phyloP scores from a whole-genome alignment of 75 land plant species.

The Gnetum montanum region DNA sequence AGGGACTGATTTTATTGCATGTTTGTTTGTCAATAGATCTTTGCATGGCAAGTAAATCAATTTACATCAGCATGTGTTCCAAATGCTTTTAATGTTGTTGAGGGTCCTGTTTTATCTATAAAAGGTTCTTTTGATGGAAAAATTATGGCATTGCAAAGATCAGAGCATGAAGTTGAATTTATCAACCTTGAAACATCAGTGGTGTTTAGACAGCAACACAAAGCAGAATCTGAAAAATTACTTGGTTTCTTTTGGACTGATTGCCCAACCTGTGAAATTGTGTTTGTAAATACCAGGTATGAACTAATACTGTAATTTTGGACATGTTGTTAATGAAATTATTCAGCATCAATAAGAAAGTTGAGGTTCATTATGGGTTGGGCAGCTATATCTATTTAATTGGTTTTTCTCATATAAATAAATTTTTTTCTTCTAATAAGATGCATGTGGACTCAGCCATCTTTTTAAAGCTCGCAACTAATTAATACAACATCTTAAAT shows the following conservation, averaged over 20 bases:
- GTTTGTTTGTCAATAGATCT: too few relatives aligned
- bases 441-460: too few relatives aligned
- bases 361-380: too few relatives aligned
- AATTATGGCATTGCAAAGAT: slow-evolving; percentile 73
- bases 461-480: too few relatives aligned
- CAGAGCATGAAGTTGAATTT: slow-evolving; percentile 62
- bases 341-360: too few relatives aligned
- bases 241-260: slow-evolving; percentile 98
- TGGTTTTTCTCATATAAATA: too few relatives aligned
- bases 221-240: slow-evolving; percentile 62
- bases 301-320: background rate
- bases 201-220: slow-evolving; percentile 51
- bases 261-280: slow-evolving; percentile 81
- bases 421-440: too few relatives aligned
- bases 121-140: slow-evolving; percentile 76
- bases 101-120: slow-evolving; percentile 65
- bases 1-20: too few relatives aligned
- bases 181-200: slow-evolving; percentile 59
- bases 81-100: slow-evolving; percentile 40
- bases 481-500: too few relatives aligned
- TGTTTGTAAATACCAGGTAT: slow-evolving; percentile 78
- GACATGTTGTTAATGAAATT: too few relatives aligned
- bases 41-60: slow-evolving; percentile 67
- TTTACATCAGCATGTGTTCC: slow-evolving; percentile 34
- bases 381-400: too few relatives aligned